Base-by-base conservation (phyloP, 768 basidiomycete genomes). In the Clitopilus passeckerianus region DNA sequence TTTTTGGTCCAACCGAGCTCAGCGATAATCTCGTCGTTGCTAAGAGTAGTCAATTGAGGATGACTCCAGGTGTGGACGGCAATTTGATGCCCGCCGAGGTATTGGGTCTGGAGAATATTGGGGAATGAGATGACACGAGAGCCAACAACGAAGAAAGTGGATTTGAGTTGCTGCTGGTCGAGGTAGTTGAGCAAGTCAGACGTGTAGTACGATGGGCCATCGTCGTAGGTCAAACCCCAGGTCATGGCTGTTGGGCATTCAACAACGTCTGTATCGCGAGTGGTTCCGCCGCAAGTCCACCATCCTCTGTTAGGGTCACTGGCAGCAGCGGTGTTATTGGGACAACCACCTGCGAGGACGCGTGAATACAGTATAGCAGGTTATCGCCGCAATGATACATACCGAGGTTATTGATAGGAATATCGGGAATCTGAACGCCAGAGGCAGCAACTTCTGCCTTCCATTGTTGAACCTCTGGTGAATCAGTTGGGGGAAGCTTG, bases 81-180 rank as follows among this genome's bases (percentile, higher is more conserved):
- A 63, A 95, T 83, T 66, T 96, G 93, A 67, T 96, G 91, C 6
- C 86, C 83, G 33, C 68, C 68, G 79, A 92, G 83, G 75, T 91
- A 93, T 75, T 94, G 84, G 16, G 80, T 72, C 67, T 90, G 91
- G 7, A 92, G 73, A 64, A 84, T 84, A 22, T 75, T 70, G 1
- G 91, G 91, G 71, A 85, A 83, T 0, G 85, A 86, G 62, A 93
- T 81, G 52, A 76, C 85, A 56, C 93, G 86, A 18, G 92, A 93
- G 53, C 93, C 91, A 61, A 94, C 90, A 61, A 86, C 81, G 71
- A 94, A 96, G 80, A 95, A 93, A 0, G 94, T 96, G 2, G 91
- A 81, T 68, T 84, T 86, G 69, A 95, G 77, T 55, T 86, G 74
- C 54, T 79, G 67, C 44, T 80, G 69, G 60, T 86, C 80, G 34